Conservation (phyloP, 352 stramenopile species). For the Phytophthora crassamura region DNA sequence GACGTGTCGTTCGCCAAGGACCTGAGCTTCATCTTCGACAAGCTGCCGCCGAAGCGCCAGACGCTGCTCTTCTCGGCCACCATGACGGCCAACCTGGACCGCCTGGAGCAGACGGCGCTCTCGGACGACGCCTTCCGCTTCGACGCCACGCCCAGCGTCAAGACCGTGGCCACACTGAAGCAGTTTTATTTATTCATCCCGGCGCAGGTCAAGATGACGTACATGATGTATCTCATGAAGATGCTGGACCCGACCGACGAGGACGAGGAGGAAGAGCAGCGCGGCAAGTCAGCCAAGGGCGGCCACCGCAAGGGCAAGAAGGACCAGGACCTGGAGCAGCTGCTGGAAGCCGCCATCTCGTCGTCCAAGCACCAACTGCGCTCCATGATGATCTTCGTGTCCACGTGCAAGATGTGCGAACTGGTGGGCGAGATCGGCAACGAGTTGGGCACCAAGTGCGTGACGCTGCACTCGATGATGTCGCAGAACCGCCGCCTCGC, state of each 20-base stretch:
- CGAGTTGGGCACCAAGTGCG: conserved; percentile 93
- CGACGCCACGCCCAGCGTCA: conserved; percentile 78
- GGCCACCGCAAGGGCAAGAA: conserved; percentile 44
- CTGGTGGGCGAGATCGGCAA: conserved; percentile 94
- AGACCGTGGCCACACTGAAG: conserved; percentile 93
- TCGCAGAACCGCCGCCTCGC: conserved; percentile 94
- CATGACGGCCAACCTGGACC: conserved; percentile 94
- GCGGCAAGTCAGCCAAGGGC: conserved; percentile 36
- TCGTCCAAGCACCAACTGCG: conserved; percentile 46
- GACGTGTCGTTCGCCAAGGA: conserved; percentile 89
- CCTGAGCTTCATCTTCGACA: conserved; percentile 87
- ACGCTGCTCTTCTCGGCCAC: conserved; percentile 98
- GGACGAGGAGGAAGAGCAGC: conserved; percentile 62
- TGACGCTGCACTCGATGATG: conserved; percentile 97
- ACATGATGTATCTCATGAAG: conserved; percentile 92
- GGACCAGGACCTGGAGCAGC: conserved; percentile 33
- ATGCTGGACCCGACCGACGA: conserved; percentile 67
- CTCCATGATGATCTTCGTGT: conserved; percentile 98
- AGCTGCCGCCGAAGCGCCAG: conserved; percentile 85
- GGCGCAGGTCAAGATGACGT: conserved; percentile 95
- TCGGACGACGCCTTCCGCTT: conserved; percentile 67
- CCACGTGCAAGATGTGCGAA: conserved; percentile 96
- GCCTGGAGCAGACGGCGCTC: conserved; percentile 78
- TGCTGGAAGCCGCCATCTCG: conserved; percentile 24
- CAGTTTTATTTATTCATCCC: conserved; percentile 99